These are phyloP conservation scores for Didymella glomerata DNA, from an alignment of 2,329 filamentous ascomycete species.

Conservation along the genomic window DNA sequence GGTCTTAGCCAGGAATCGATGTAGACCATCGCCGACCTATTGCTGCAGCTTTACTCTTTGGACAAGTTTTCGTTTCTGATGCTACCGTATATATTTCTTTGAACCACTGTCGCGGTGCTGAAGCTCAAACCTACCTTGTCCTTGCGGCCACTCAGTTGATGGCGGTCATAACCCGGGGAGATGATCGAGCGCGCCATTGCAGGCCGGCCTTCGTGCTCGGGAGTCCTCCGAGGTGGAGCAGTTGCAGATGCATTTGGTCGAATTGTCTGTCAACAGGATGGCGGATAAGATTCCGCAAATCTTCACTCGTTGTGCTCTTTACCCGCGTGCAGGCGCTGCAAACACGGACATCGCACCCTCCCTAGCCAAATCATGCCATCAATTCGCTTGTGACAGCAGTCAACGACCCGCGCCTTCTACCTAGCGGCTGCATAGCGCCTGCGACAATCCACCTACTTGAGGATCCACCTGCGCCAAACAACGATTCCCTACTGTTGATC, in stretches of 20 bases:
- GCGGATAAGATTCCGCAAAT: conserved; percentile 7
- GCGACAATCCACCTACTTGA: conserved; percentile 2
- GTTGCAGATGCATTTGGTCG: neutral
- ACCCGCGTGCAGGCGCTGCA: conserved; percentile 3
- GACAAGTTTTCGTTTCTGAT: neutral
- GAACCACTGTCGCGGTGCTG: conserved; percentile 5
- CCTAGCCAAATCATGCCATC: conserved; percentile 5
- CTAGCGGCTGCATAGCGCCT: conserved; percentile 6
- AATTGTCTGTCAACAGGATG: neutral
- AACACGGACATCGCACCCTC: conserved; percentile 9
- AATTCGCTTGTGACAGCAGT: conserved; percentile 12
- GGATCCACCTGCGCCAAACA: conserved; percentile 4
- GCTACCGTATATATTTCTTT: neutral
- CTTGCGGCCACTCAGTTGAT: neutral
- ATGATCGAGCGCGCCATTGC: neutral
- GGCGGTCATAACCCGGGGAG: neutral
- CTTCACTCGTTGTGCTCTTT: conserved; percentile 5
- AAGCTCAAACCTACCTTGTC: no score
- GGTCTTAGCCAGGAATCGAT: neutral
- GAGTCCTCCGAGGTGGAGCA: neutral
- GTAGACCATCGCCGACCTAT: neutral
- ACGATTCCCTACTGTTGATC: conserved; percentile 6
- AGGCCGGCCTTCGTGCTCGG: neutral
- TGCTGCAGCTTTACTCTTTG: neutral
- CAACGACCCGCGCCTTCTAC: conserved; percentile 7